These are phyloP conservation scores for Scheffersomyces amazonensis DNA, from an alignment of 805 yeast species.

Conservation along the genomic window DNA sequence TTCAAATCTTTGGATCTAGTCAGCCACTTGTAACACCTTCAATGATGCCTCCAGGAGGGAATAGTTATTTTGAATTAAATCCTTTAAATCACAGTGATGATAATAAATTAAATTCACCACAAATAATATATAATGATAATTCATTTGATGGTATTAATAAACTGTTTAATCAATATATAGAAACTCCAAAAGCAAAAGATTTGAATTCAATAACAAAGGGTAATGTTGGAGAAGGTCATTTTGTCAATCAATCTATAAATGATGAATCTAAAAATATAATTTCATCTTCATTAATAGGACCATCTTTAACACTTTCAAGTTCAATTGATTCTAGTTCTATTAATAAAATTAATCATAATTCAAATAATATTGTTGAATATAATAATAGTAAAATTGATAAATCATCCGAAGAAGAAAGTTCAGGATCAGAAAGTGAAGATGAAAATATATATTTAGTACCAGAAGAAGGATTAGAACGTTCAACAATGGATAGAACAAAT, in stretches of 20 bases:
- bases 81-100: background rate
- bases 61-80: slow-evolving; percentile 7
- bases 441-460: no score
- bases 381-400: no score
- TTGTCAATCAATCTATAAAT: no score
- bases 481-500: slow-evolving; percentile 11
- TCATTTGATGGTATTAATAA: slow-evolving; percentile 7
- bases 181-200: slow-evolving; percentile 1
- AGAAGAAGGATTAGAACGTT: slow-evolving; percentile 5
- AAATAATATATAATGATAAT: slow-evolving; percentile 7
- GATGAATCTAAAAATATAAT: no score
- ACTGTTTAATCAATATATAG: slow-evolving; percentile 10
- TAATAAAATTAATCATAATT: no score
- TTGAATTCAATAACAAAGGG: no score
- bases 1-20: slow-evolving; percentile 1
- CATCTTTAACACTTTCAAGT: background rate
- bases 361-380: no score
- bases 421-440: background rate
- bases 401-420: background rate
- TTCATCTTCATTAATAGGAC: no score
- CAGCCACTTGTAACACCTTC: slow-evolving; percentile 24
- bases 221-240: no score
- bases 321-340: no score
- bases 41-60: slow-evolving; percentile 27
- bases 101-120: slow-evolving; percentile 10